Evolutionary conservation across 495 filamentous ascomycete species (phyloP), one percentile per base, ranked within the genome.

Genomic region (Hypomontagnella monticulosa): DNA sequence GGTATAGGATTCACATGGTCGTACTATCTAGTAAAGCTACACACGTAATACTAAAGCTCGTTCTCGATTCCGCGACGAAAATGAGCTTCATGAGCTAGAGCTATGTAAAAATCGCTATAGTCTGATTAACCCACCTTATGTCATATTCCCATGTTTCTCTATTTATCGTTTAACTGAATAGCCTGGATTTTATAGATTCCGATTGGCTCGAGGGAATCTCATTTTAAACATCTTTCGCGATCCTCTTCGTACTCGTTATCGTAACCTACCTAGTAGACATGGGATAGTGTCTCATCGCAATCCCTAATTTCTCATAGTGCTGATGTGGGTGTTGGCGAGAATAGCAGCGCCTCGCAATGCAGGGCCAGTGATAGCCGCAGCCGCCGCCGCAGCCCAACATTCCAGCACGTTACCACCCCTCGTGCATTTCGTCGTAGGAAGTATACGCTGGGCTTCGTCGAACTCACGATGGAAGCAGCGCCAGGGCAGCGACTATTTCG

Each of bases 401-500:
- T 41, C 47, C n/a, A 12, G 18, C 16, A 38, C 36, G 8, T 56
- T 9, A 20, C 44, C 41, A 15, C 50, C 41, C 34, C 10, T 30
- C 19, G 12, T 32, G 20, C 52, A 16, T 12, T n/a, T 46, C 34
- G 37, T 37, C 8, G 52, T 60, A 10, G 71, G 65, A n/a, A 34
- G 15, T 32, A 19, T 50, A 59, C 69, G 71, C 6, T 79, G 79
- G 23, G 75, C 79, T 10, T 87, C 91, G 2, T 93, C 92, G 11
- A 93, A 86, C 19, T 88, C 86, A 63, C 80, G 88, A 79, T 99
- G 96, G 95, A 88, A 91, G 65, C 79, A 79, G 14, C 91, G 95
- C 40, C 92, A 97, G 63, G 75, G 75, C 15, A 83, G 76, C 43
- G 95, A 99, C 77, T 73, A 63, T 34, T 94, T 86, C 75, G 85